These are phyloP conservation scores for Trichoderma afroharzianum DNA, from an alignment of 2,329 filamentous ascomycete species.

Conservation along the genomic window DNA sequence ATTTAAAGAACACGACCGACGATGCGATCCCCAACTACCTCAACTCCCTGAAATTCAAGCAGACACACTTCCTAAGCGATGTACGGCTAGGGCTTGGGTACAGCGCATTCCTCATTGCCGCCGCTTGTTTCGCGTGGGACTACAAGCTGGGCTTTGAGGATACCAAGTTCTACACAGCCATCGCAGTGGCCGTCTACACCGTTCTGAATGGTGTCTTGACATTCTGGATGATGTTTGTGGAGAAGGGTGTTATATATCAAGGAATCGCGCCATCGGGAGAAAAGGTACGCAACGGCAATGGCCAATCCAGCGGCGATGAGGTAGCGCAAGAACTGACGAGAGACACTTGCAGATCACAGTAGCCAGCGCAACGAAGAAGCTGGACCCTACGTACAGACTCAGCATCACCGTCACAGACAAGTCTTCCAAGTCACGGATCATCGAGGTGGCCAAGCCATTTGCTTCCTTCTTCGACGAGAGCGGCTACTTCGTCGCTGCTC, in stretches of 20 bases:
- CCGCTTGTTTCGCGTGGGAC: conserved; percentile 84
- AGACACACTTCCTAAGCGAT: conserved; percentile 77
- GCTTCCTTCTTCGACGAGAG: conserved; percentile 71
- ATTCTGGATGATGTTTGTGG: conserved; percentile 79
- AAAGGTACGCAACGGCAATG: conserved; percentile 45
- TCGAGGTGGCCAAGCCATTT: conserved; percentile 62
- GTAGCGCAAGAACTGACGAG: conserved; percentile 19
- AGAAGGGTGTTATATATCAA: conserved; percentile 77
- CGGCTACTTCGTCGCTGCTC: conserved; percentile 68
- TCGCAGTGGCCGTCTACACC: conserved; percentile 76
- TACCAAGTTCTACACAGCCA: conserved; percentile 77
- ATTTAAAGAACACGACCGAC: conserved; percentile 95
- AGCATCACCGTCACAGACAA: conserved; percentile 54
- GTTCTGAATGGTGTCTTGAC: conserved; percentile 74
- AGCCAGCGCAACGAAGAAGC: conserved; percentile 69
- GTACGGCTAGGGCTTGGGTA: conserved; percentile 83
- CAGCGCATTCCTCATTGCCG: conserved; percentile 73
- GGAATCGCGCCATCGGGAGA: conserved; percentile 64
- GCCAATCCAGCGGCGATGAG: background rate
- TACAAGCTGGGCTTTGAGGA: conserved; percentile 85
- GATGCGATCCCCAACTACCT: conserved; percentile 94
- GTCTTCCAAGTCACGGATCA: conserved; percentile 37
- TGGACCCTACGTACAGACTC: conserved; percentile 76
- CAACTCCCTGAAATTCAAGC: conserved; percentile 78
- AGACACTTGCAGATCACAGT: conserved; percentile 61